Percentiles rank a stretch among this genome's conserved stretches.
These are phyloP conservation scores for Backusella psychrophila DNA, from an alignment of 192 early-diverging fungal genomes.

Conservation along the genomic window DNA sequence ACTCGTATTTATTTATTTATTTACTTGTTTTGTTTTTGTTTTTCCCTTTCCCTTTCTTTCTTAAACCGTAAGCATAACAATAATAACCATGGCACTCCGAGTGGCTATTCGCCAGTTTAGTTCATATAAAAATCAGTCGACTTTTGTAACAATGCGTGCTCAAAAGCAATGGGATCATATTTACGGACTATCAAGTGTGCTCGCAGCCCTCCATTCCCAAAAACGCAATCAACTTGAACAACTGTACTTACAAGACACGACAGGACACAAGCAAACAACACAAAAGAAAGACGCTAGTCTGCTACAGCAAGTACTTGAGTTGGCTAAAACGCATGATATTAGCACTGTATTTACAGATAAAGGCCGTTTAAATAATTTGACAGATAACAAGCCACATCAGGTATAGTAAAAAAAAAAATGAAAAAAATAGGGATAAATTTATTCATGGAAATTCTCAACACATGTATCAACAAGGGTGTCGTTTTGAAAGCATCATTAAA, in stretches of 20 bases:
- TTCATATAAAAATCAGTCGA: neutral
- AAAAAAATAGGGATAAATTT: neutral
- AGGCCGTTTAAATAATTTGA: constrained; percentile 44
- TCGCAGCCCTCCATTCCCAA: constrained; percentile 15
- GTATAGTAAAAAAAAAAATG: constrained; percentile 15
- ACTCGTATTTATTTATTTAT: neutral
- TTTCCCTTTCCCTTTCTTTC: neutral
- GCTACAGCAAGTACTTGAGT: neutral
- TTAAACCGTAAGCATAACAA: neutral
- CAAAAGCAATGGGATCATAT: constrained; percentile 20
- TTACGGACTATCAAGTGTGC: constrained; percentile 28
- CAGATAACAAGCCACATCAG: constrained; percentile 49
- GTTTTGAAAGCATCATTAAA: constrained; percentile 44
- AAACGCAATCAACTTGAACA: constrained; percentile 4
- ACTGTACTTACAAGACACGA: constrained; percentile 7
- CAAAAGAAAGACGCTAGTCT: constrained; percentile 14
- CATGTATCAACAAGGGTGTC: constrained; percentile 37
- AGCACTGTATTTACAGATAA: constrained; percentile 34
- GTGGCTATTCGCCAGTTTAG: neutral
- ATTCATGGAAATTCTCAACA: neutral
- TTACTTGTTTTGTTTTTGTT: too few relatives aligned
- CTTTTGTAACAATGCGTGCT: neutral
- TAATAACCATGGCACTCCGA: neutral
- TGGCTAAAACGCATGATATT: constrained; percentile 16
- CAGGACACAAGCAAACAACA: neutral